phyloP scores from a whole-genome alignment of 2,329 filamentous ascomycete species.

The Fusarium veterinarium region DNA sequence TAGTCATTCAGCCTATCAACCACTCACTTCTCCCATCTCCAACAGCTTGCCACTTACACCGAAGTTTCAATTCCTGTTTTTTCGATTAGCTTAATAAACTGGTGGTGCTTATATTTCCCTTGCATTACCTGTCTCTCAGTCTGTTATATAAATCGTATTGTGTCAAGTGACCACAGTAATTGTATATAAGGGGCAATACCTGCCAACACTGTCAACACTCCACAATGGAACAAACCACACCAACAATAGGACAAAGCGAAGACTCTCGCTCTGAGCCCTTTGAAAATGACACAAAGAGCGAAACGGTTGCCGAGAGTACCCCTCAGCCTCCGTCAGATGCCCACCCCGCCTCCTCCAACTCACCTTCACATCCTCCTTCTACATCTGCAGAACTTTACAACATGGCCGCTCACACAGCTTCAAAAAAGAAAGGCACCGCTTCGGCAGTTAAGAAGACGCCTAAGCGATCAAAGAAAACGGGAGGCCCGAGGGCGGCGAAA shows the following conservation, averaged over 20 bases:
- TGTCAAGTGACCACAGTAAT: slow-evolving; percentile 31
- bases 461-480: slow-evolving; percentile 51
- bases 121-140: not conserved
- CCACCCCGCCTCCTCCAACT: slow-evolving; percentile 42
- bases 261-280: slow-evolving; percentile 44
- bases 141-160: slow-evolving; percentile 16
- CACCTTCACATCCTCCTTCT: slow-evolving; percentile 45
- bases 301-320: slow-evolving; percentile 41
- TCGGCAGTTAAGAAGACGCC: slow-evolving; percentile 55
- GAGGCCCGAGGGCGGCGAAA: slow-evolving; percentile 49
- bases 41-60: slow-evolving; percentile 22
- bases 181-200: slow-evolving; percentile 4
- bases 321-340: slow-evolving; percentile 34
- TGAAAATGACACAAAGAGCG: slow-evolving; percentile 44
- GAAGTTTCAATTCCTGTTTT: slow-evolving; percentile 1
- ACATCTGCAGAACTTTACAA: slow-evolving; percentile 48
- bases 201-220: slow-evolving; percentile 2
- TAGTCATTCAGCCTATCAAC: slow-evolving; percentile 39
- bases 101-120: not conserved
- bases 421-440: slow-evolving; percentile 58
- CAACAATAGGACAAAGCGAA: slow-evolving; percentile 41
- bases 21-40: slow-evolving; percentile 8
- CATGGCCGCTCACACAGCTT: slow-evolving; percentile 36
- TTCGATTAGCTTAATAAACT: slow-evolving; percentile 10
- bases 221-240: slow-evolving; percentile 46